Base-by-base conservation (phyloP, 495 filamentous ascomycete genomes). In the Aspergillus wentii region DNA sequence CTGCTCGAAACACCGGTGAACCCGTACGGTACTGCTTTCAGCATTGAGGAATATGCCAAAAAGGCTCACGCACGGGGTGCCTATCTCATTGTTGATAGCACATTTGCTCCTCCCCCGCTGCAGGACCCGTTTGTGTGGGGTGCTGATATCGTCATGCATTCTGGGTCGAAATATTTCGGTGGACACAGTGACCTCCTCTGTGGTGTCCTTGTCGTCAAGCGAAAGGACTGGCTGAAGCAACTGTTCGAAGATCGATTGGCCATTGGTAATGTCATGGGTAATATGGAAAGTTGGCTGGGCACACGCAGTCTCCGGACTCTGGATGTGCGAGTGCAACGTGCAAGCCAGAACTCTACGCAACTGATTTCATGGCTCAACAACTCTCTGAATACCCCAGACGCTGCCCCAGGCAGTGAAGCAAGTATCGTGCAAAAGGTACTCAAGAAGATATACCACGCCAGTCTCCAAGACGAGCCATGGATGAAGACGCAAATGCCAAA, bases 1-100 rank as follows among this genome's bases (percentile, higher is more conserved):
- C 83, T 90, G 54, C 59, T 95, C 16, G 88, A 94, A 59, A 94
- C 86, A 2, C 88, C 88, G 0, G 55, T 90, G 11, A 94, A 95
- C 61, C 88, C 88, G 0, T 76, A 78, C 1, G 88, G 88, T 28
- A 77, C 78, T 38, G 86, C 87, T 1, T 73, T 66, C 42, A 68
- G 79, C 44, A 79, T 95, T 19, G 60, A 53, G 21, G 53, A 56
- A 26, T 87, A 74, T 59, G 85, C 83, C 8, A 59, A 68, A 4
- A 72, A 71, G 27, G 88, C 88, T 1, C 82, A 83, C 46, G 56
- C 56, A 1, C 44, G 64, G 0, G 87, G 88, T 11, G 85, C 83
- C 8, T 70, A 65, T 29, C 62, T 94, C 8, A 76, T 77, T 9
- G 83, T 95, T 3, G 88, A 95, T 61, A 76, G 84, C 1, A 95